phyloP scores from a whole-genome alignment of 2,329 filamentous ascomycete genomes.

The Diplodia sapinea region DNA sequence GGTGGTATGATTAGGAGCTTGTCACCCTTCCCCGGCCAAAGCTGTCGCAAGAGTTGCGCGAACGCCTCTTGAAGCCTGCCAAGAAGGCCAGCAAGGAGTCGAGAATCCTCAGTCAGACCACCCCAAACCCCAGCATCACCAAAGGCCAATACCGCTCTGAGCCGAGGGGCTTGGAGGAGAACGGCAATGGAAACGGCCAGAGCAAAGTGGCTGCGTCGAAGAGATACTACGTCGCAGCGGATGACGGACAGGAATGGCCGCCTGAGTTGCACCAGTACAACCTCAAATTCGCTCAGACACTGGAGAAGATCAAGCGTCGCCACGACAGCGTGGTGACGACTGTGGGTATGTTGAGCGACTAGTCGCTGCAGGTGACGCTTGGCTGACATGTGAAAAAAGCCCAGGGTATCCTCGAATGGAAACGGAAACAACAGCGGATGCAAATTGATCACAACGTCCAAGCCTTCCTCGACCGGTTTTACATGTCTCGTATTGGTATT shows the following conservation, averaged over 20 bases:
- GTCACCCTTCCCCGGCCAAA: slow-evolving; percentile 81
- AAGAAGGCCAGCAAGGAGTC: slow-evolving; percentile 64
- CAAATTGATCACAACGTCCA: slow-evolving; percentile 98
- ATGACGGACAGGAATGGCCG: slow-evolving; percentile 88
- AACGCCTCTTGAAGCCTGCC: slow-evolving; percentile 74
- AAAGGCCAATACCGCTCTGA: slow-evolving; percentile 76
- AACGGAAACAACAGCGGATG: slow-evolving; percentile 93
- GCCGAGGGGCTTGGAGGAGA: slow-evolving; percentile 45
- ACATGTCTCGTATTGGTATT: slow-evolving; percentile 99
- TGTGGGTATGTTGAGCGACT: slow-evolving; percentile 57
- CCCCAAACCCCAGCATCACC: slow-evolving; percentile 85
- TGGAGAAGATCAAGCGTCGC: slow-evolving; percentile 92
- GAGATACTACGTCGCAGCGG: slow-evolving; percentile 90
- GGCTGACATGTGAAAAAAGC: slow-evolving; percentile 53
- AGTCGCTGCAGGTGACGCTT: background rate
- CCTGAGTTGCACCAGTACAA: slow-evolving; percentile 95
- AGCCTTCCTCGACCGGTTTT: slow-evolving; percentile 96
- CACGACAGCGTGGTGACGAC: slow-evolving; percentile 98
- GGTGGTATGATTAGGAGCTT: slow-evolving; percentile 71
- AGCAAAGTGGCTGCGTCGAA: slow-evolving; percentile 57
- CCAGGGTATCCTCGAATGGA: slow-evolving; percentile 97
- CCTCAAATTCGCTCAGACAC: slow-evolving; percentile 81
- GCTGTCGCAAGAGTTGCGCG: slow-evolving; percentile 75
- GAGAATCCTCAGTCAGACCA: slow-evolving; percentile 78
- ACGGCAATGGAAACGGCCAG: slow-evolving; percentile 57